phyloP scores from a whole-genome alignment of 768 basidiomycete genomes.

The Grammothele lineata region DNA sequence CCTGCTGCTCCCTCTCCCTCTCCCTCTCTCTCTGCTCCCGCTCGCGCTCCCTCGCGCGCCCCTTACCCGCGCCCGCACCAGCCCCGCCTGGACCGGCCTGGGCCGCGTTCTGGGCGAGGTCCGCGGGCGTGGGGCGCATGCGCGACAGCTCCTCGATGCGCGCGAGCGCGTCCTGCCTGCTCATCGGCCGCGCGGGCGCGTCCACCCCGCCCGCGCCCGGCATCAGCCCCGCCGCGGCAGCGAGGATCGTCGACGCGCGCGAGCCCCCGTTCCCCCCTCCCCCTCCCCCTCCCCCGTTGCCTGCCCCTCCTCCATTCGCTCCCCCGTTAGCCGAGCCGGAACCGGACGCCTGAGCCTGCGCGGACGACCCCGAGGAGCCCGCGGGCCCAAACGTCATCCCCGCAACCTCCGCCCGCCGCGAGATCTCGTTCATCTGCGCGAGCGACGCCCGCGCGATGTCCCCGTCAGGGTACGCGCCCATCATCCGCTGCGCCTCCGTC shows the following conservation, averaged over 20 bases:
- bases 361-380: not conserved
- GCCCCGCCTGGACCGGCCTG: not conserved
- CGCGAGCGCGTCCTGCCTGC: slow-evolving; percentile 43
- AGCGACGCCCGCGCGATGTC: slow-evolving; percentile 65
- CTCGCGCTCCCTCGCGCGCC: not conserved
- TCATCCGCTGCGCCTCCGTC: slow-evolving; percentile 50
- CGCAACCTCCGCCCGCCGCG: slow-evolving; percentile 50
- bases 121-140: slow-evolving; percentile 25
- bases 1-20: not conserved
- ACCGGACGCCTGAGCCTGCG: slow-evolving; percentile 8
- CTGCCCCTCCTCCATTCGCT: not conserved
- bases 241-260: slow-evolving; percentile 27
- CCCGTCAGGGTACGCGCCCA: slow-evolving; percentile 46
- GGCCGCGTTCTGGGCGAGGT: slow-evolving; percentile 11
- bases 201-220: slow-evolving; percentile 20
- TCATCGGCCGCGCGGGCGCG: slow-evolving; percentile 25
- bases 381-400: slow-evolving; percentile 32
- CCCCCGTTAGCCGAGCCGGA: slow-evolving; percentile 3
- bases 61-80: too few relatives aligned
- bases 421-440: slow-evolving; percentile 76
- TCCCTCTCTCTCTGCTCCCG: slow-evolving; percentile 4
- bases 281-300: not conserved
- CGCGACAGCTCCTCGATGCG: slow-evolving; percentile 52
- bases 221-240: slow-evolving; percentile 28
- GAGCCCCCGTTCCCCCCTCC: slow-evolving; percentile 2